Evolutionary conservation across 1,139 yeast species (phyloP), one percentile per base, ranked within the genome.

Genomic region (Hanseniaspora sp.): DNA sequence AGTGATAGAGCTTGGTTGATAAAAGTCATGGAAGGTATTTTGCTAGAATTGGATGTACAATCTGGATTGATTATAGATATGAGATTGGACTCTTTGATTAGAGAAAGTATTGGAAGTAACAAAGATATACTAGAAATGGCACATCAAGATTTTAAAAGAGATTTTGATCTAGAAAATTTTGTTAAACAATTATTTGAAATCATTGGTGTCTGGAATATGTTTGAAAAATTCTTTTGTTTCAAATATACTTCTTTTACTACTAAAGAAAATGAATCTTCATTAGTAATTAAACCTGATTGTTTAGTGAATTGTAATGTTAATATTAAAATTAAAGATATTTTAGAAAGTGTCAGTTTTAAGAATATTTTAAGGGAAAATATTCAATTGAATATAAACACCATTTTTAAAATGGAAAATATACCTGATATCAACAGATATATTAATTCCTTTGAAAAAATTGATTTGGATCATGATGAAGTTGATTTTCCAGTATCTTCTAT

Each of bases 31-130:
- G 79, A 76, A 31, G 78, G 78, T 56, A 82, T 92, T 38, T 95
- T 92, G 67, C 74, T 78, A 56, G 98, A 92, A 64, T 83, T 95
- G 23, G 98, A 92, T 64, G 75, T 90, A 13, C 98, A 92, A 64
- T 84, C 94, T 29, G 95, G 95, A 0, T 71, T 92, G 48, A 84
- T 92, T 11, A 74, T 86, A 55, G 97, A 92, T 65, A 86, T 95
- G 0, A 87, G 87, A 64, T 51, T 57, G 18, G 69, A 64, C 43
- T 35, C 42, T 23, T 48, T 41, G 33, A 42, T 41, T 29, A 48
- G 28, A 34, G 48, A 38, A 37, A 40, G 13, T 35, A 53, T 37
- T 28, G 48, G 48, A 29, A 86, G 60, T 75, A 78, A 49, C 76
- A 86, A 58, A 73, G 83, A 43, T 65, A 87, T 11, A 79, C 75